A percentile compares a stretch with the other conserved stretches of the same genome.
phyloP scores from a whole-genome alignment of 2,329 filamentous ascomycete species.

The Colletotrichum godetiae region DNA sequence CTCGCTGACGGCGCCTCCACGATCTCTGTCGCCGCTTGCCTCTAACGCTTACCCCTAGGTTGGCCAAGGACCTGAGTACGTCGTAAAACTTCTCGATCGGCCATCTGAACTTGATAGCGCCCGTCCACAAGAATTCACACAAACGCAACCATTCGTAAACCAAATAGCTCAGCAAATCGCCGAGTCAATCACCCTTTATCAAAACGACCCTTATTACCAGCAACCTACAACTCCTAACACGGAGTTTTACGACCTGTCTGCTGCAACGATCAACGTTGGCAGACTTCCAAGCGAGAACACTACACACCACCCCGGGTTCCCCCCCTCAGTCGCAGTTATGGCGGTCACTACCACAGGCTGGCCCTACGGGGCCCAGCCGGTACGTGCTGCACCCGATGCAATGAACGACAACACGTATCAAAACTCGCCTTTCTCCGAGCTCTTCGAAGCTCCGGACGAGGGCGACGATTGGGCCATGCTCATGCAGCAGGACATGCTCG shows the following conservation, averaged over 20 bases:
- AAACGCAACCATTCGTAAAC: constrained; percentile 33
- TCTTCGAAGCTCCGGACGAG: constrained; percentile 25
- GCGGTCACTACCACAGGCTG: constrained; percentile 25
- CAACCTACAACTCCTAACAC: constrained; percentile 21
- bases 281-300: constrained; percentile 9
- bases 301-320: constrained; percentile 10
- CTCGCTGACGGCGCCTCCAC: neutral
- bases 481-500: constrained; percentile 29
- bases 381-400: constrained; percentile 26
- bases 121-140: constrained; percentile 25
- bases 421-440: constrained; percentile 30
- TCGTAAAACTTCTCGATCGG: constrained; percentile 38
- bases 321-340: constrained; percentile 12
- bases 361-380: constrained; percentile 21
- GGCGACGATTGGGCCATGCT: constrained; percentile 25
- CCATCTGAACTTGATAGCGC: constrained; percentile 35
- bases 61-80: constrained; percentile 38
- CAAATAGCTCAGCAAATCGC: constrained; percentile 26
- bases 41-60: constrained; percentile 23
- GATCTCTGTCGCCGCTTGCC: neutral
- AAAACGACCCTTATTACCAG: constrained; percentile 3
- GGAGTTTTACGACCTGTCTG: constrained; percentile 18
- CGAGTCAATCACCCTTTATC: constrained; percentile 25
- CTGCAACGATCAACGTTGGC: constrained; percentile 10
- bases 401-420: constrained; percentile 27